Base-by-base conservation (phyloP, 495 filamentous ascomycete genomes). In the Daldinia decipiens region DNA sequence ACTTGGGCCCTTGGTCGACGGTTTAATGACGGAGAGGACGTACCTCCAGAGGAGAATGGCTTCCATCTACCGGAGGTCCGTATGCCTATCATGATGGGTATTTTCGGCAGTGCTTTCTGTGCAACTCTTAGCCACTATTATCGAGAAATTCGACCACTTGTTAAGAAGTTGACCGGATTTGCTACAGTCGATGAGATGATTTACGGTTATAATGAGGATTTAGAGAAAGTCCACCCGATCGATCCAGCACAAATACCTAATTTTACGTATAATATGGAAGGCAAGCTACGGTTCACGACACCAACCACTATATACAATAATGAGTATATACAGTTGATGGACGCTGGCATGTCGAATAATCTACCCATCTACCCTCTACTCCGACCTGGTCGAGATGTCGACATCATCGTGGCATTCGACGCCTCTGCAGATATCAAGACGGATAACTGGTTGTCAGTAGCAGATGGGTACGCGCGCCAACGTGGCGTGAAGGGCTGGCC, bases 321-420 rank as follows among this genome's bases (percentile, higher is more conserved):
- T 19, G 81, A 89, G 36, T 89, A 93, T 70, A 83, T 98, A 26
- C 90, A 95, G 70, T 87, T 98, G 4, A 97, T 97, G 91, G 95
- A 99, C 80, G 93, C 95, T 5, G 95, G 95, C 12, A 99, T 99
- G 94, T 93, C 91, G 57, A 98, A 98, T 77, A 99, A 99, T 72
- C 85, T 99, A 3, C 95, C 95, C 4, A 92, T 97, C 29, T 99
- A 99, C 78, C 95, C 95, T 0, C 85, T 98, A 5, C 88, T 99
- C 26, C 87, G 95, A 19, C 93, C 91, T 0, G 94, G 93, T 3
- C 85, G 95, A 29, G 88, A 95, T 69, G 89, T 98, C 17, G 95
- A 99, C 72, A 86, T 99, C 43, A 82, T 99, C n/a, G 87, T 99
- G 24, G 91, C 92, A 17, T 96, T 97, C 71, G 93, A 97, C 76